Evolutionary conservation across 108 stramenopile species (phyloP), one percentile per base, ranked within the genome.

Genomic region (Nitzschia putrida): DNA sequence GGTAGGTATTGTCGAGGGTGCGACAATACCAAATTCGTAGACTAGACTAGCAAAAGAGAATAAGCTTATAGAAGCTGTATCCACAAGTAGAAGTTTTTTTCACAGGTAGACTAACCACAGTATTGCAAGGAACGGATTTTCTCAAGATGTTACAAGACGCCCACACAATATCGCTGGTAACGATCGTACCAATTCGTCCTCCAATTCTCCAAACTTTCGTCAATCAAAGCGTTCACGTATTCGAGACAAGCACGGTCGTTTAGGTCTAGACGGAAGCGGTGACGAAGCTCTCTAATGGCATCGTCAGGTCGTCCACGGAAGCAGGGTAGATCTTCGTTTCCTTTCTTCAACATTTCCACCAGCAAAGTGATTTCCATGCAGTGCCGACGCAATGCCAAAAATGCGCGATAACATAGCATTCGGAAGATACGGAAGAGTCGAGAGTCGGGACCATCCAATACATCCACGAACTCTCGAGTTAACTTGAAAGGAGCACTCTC

Each of bases 401-500:
- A 98, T 3, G 91, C 82, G 23, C 84, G 83, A 72, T 86, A 90
- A 72, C 95, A 97, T 59, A 98, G 71, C 47, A 84, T 88, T 42
- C 94, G 81, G 77, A 96, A 98, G 18, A 87, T 85, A 5, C 76
- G 64, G 73, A 97, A 98, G 12, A 84, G 80, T 6, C 79, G 73
- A 24, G 92, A 94, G 43, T 91, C 76, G 2, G 91, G 93, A 6
- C 99, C 99, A 45, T 88, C 99, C 82, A 99, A 71, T 25, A 99
- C 68, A 41, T 89, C 83, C 26, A 98, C 83, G 65, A 97, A 92
- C 29, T 98, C 96, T 24, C 83, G 65, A 3, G 99, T 97, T 13
- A 99, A 85, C 69, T 99, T 99, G 77, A 99, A 99, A 4, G 99
- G 98, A 43, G 97, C 98, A 29, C 79, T 79, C 76, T 99, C 99